Evolutionary conservation across 2,329 filamentous ascomycete genomes (phyloP), one percentile per base, ranked within the genome.

Genomic region (Aspergillus uvarum): DNA sequence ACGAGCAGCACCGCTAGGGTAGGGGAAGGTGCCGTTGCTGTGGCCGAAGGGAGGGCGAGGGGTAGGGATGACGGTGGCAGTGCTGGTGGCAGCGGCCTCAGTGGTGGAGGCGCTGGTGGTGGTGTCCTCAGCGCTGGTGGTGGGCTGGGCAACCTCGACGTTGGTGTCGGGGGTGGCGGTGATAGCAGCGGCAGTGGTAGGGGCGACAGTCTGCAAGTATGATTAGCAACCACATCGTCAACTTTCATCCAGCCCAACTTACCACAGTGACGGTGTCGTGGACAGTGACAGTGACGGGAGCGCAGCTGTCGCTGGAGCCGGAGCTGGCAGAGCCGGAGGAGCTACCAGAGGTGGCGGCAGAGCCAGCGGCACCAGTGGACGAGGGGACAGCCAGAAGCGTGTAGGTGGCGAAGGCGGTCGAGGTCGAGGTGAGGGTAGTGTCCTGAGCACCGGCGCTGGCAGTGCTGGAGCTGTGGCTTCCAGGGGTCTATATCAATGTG

Each of bases 211-310:
- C 31, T 22, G 42, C 22, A 26, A 32, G 2, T 10, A 8, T n/a
- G 16, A 42, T 47, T 52, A 16, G 21, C 24, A 44, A 19, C 19
- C 14, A 10, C 32, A 19, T 44, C 14, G 8, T 44, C 16, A 8
- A 16, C 5, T 44, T 19, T 8, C 38, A 19, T 1, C 1, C 38
- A 8, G 16, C 16, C 3, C 1, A 44, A 70, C 72, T 51, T 72
- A 75, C 72, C 63, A 72, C 70, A 62, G 72, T 75, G 60, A 76
- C 72, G 38, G 73, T 75, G 53, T 72, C 66, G 14, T 69, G 71
- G 35, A 68, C 68, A 29, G 73, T 76, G 38, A 74, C 70, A n/a
- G 66, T 69, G 44, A 72, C 70, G 12, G 70, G 73, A 51, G 58
- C 48, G 32, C 51, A 50, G 56, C 54, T 61, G 38, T 48, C 38